Conservation (phyloP, 2,329 filamentous ascomycete genomes). For the Byssochlamys sp. region DNA sequence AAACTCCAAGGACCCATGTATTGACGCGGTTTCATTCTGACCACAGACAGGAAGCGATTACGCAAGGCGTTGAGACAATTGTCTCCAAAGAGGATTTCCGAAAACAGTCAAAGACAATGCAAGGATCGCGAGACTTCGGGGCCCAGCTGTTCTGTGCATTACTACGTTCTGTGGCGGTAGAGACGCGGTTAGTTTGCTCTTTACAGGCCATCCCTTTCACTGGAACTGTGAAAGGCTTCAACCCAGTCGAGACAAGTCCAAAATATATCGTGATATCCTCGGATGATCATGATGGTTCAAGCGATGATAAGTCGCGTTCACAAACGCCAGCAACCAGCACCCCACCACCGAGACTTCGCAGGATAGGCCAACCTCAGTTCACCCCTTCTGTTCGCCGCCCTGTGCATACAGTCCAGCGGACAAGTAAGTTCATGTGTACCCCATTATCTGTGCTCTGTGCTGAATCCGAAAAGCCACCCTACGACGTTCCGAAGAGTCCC, state of each 20-base stretch:
- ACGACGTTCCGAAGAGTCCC: slow-evolving; percentile 54
- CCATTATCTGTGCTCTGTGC: slow-evolving; percentile 5
- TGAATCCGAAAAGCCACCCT: slow-evolving; percentile 22
- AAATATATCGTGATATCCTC: slow-evolving; percentile 30
- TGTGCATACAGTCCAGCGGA: slow-evolving; percentile 8
- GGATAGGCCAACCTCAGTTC: slow-evolving; percentile 30
- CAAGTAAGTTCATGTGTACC: slow-evolving; percentile 9
- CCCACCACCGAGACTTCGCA: slow-evolving; percentile 13
- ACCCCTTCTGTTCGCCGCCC: slow-evolving; percentile 9
- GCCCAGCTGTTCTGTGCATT: slow-evolving; percentile 85
- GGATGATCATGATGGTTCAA: slow-evolving; percentile 23
- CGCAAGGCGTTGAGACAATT: slow-evolving; percentile 56
- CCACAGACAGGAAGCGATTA: slow-evolving; percentile 41
- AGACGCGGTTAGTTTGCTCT: slow-evolving; percentile 77
- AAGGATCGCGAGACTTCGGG: slow-evolving; percentile 80
- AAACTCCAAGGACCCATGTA: slow-evolving; percentile 7
- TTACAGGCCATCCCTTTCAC: slow-evolving; percentile 70
- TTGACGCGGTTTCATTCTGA: slow-evolving; percentile 11
- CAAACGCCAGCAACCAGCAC: slow-evolving; percentile 8
- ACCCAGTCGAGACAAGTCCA: slow-evolving; percentile 31
- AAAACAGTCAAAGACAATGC: slow-evolving; percentile 55
- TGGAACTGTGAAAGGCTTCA: slow-evolving; percentile 35
- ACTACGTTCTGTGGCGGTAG: slow-evolving; percentile 70
- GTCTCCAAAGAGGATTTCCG: slow-evolving; percentile 65
- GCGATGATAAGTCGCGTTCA: slow-evolving; percentile 14